Base-by-base conservation (phyloP, 306 rosid species). In the Fragaria nilgerrensis region DNA sequence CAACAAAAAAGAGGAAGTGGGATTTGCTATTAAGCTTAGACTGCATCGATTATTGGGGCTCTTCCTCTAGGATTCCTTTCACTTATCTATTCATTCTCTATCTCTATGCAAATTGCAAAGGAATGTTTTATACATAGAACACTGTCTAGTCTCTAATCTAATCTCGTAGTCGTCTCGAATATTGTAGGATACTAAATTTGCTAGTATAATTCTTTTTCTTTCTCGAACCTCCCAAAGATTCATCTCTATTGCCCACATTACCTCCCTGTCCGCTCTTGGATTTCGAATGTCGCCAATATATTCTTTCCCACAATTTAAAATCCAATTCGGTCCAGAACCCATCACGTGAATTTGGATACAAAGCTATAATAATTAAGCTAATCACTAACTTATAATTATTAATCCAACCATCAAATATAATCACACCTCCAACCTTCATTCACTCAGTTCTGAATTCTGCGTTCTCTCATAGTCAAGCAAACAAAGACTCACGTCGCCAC, bases 31-130 rank as follows among this genome's bases (percentile, higher is more conserved):
- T 37, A 27, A 63, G 44, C 68, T 63, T 32, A 76, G 79, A 81
- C 43, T 75, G 78, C 91, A 81, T 86, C 77, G 98, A 84, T 61
- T 61, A 53, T 68, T 80, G 96, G 37, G 89, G 3, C 16, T 66
- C 70, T 66, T 44, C 70, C 88, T 82, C 94, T 90, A 77, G 97
- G 94, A 89, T 89, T 94, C 90, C 87, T 94, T 91, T 74, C 72
- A 71, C 75, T 71, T 62, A 77, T 72, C 75, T 80, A n/a, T 77
- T 74, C 69, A 15, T 29, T 74, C 81, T 78, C 74, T 61, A 75
- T 73, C 79, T 72, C 58, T 71, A 77, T 49, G 49, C 66, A 61
- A 36, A 56, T 43, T 34, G 72, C 73, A 84, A 83, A 77, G 80
- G 88, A 85, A 86, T 89, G 84, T 84, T 79, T 59, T 74, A 64